Conservation (phyloP, 2,329 filamentous ascomycete genomes). For the Aspergillus fijiensis region DNA sequence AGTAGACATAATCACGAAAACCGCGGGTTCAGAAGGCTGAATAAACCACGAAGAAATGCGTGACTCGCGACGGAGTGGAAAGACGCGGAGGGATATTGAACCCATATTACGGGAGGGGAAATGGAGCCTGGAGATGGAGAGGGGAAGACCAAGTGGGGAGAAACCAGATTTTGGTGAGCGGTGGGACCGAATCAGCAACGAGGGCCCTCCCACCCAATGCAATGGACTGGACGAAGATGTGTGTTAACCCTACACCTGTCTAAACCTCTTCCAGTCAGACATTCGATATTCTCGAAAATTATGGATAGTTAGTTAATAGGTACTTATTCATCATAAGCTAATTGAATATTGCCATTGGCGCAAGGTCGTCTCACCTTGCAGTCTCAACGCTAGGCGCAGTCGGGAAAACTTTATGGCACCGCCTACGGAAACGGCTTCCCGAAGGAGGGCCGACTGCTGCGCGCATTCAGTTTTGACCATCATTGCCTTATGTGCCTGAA, state of each 20-base stretch:
- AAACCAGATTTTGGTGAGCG: not conserved
- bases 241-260: not conserved
- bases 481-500: not conserved
- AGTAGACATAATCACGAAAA: not conserved
- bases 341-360: slow-evolving; percentile 6
- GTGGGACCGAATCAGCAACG: slow-evolving; percentile 2
- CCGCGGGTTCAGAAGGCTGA: not conserved
- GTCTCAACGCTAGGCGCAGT: slow-evolving; percentile 9
- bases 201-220: slow-evolving; percentile 2
- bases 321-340: not conserved
- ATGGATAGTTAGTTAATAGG: too few species aligned
- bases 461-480: not conserved
- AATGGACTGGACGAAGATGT: not conserved
- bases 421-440: slow-evolving; percentile 12
- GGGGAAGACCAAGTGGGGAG: not conserved
- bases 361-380: slow-evolving; percentile 10
- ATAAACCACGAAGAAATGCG: not conserved
- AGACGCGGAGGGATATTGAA: slow-evolving; percentile 1
- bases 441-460: slow-evolving; percentile 6
- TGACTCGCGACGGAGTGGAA: not conserved
- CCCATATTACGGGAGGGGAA: not conserved
- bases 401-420: slow-evolving; percentile 3
- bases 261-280: slow-evolving; percentile 3
- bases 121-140: slow-evolving; percentile 1
- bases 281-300: not conserved